phyloP scores from a whole-genome alignment of 495 filamentous ascomycete genomes.

The Pyrenula massariospora region DNA sequence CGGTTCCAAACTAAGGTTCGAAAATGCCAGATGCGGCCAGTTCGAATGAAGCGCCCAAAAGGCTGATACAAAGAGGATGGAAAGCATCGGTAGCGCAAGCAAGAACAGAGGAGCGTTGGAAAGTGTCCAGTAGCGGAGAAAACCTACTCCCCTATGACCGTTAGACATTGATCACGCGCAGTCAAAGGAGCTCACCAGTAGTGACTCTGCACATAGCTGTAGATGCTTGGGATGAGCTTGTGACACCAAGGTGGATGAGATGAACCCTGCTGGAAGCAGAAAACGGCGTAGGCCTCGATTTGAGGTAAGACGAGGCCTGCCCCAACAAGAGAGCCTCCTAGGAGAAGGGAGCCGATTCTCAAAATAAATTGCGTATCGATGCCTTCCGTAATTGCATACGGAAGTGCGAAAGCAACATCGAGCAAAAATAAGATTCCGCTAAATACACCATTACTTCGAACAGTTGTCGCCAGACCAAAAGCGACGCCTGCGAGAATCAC shows the following conservation, averaged over 20 bases:
- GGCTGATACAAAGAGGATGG: constrained; percentile 52
- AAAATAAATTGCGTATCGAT: constrained; percentile 16
- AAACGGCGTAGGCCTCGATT: constrained; percentile 57
- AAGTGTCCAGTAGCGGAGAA: constrained; percentile 82
- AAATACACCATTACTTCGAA: constrained; percentile 80
- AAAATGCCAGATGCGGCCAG: background rate
- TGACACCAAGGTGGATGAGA: constrained; percentile 57
- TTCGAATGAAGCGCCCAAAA: constrained; percentile 27
- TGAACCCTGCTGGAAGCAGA: constrained; percentile 36
- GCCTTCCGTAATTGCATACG: constrained; percentile 18
- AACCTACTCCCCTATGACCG: constrained; percentile 61
- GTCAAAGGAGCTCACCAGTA: constrained; percentile 60
- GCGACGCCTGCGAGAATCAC: constrained; percentile 45
- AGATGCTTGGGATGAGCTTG: constrained; percentile 65
- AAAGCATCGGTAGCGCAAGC: constrained; percentile 67
- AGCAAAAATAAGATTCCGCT: constrained; percentile 64
- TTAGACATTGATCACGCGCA: constrained; percentile 5
- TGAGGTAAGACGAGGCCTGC: constrained; percentile 63
- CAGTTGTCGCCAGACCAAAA: constrained; percentile 63
- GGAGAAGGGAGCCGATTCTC: constrained; percentile 39
- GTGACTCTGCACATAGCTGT: constrained; percentile 72
- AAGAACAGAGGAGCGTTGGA: constrained; percentile 83
- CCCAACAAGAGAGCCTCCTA: constrained; percentile 56
- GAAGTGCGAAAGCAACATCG: constrained; percentile 32
- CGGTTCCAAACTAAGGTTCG: background rate